Evolutionary conservation across 345 rosid species (phyloP).

Genomic region (Corymbia maculata): DNA sequence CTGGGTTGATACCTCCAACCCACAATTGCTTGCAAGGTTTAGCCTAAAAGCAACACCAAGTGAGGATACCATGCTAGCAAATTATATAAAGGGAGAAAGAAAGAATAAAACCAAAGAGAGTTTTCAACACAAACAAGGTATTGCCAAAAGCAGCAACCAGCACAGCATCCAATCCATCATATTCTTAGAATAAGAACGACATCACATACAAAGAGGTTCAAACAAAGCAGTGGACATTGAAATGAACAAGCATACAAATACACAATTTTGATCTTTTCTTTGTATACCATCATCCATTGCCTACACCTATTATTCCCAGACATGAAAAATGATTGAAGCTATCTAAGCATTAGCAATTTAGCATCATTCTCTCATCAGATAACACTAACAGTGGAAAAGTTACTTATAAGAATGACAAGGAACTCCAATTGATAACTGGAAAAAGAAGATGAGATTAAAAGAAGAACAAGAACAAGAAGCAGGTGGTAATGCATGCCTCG

Average conservation of each 20-base stretch:
- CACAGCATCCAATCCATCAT: neutral
- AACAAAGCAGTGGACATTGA: neutral
- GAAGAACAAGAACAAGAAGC: too few relatives aligned
- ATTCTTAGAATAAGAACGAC: neutral
- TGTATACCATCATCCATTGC: neutral
- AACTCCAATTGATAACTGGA: neutral
- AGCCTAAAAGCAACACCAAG: constrained; percentile 40
- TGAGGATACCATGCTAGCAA: neutral
- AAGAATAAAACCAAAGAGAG: neutral
- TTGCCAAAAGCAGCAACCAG: neutral
- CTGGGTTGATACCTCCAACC: constrained; percentile 85
- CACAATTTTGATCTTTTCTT: neutral
- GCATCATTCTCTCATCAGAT: neutral
- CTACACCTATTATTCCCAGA: neutral
- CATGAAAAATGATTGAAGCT: neutral
- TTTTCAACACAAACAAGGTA: neutral
- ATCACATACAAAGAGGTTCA: neutral
- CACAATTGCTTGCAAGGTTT: constrained; percentile 71
- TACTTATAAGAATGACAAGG: neutral
- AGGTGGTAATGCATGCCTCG: neutral
- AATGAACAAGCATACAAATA: neutral
- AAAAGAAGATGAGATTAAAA: neutral
- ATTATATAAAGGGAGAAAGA: neutral
- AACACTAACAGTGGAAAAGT: neutral
- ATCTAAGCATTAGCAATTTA: neutral